Conservation (phyloP, 352 stramenopile genomes). For the Pythium myriotylum region DNA sequence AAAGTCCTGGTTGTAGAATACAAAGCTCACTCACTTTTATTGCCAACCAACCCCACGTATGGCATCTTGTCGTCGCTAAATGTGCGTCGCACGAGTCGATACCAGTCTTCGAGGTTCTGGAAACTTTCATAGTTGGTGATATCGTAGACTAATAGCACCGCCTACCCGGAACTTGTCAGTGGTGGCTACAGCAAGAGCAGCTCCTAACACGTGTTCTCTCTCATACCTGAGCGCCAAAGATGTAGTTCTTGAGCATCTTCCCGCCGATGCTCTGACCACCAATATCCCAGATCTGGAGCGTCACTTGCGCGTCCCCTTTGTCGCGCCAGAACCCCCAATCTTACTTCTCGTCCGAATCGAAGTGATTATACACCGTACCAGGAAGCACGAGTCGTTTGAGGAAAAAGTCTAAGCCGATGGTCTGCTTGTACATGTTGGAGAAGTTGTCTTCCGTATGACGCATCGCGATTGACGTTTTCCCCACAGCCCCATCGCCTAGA, state of each 20-base stretch:
- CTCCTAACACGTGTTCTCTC: not conserved
- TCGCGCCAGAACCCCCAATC: not conserved
- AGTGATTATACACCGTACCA: slow-evolving; percentile 34
- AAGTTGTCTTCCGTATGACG: slow-evolving; percentile 93
- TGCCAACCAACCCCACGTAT: slow-evolving; percentile 90
- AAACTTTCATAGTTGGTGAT: slow-evolving; percentile 97
- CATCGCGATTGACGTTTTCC: slow-evolving; percentile 95
- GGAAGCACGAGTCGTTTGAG: slow-evolving; percentile 92
- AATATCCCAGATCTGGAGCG: slow-evolving; percentile 93
- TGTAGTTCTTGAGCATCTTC: slow-evolving; percentile 88
- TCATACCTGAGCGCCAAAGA: slow-evolving; percentile 90
- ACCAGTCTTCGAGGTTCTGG: slow-evolving; percentile 95
- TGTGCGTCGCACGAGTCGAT: slow-evolving; percentile 88
- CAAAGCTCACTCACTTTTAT: slow-evolving; percentile 92
- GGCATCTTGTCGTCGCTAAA: slow-evolving; percentile 87
- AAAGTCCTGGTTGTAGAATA: too few relatives aligned
- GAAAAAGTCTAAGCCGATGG: slow-evolving; percentile 95
- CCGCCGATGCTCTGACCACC: slow-evolving; percentile 79
- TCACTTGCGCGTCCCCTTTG: slow-evolving; percentile 88
- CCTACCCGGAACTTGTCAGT: slow-evolving; percentile 31
- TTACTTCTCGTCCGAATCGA: not conserved
- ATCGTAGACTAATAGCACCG: slow-evolving; percentile 94
- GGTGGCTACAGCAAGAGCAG: not conserved
- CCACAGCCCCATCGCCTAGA: slow-evolving; percentile 92
- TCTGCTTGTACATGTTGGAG: slow-evolving; percentile 94